Conservation (phyloP, 495 filamentous ascomycete species). For the Elaphomyces granulatus region DNA sequence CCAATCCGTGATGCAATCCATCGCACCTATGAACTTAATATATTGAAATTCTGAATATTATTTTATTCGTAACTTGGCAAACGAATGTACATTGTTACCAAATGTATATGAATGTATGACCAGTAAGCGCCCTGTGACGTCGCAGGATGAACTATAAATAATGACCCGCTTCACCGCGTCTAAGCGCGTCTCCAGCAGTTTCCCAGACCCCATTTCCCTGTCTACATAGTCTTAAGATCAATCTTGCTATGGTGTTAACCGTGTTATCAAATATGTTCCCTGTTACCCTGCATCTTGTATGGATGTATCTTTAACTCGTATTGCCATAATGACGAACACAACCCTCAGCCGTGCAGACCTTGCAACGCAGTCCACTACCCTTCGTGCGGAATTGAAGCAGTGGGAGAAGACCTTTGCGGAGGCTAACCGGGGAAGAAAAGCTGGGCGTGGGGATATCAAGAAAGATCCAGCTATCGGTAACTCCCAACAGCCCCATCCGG, state of each 20-base stretch:
- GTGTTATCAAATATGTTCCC: not conserved
- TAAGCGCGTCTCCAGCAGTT: not conserved
- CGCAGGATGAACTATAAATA: not conserved
- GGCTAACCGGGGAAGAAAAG: conserved; percentile 57
- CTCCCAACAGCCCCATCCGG: conserved; percentile 3
- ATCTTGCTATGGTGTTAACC: not conserved
- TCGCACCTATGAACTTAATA: too few relatives aligned
- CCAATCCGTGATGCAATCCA: too few relatives aligned
- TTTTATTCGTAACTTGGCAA: too few relatives aligned
- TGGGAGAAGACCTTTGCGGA: conserved; percentile 73
- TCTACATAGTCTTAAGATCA: not conserved
- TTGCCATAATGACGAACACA: conserved; percentile 23
- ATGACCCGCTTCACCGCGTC: not conserved
- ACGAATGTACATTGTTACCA: not conserved
- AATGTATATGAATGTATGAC: not conserved
- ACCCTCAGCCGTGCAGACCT: conserved; percentile 15
- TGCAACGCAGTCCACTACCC: conserved; percentile 14
- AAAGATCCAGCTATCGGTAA: conserved; percentile 66
- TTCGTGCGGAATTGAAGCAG: conserved; percentile 66
- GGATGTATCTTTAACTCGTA: not conserved
- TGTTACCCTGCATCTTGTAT: not conserved
- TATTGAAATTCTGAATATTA: too few relatives aligned
- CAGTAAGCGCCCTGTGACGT: not conserved
- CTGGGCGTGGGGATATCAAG: conserved; percentile 76
- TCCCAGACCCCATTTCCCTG: too few relatives aligned